Conservation (phyloP, 257 asterid species). For the Solanum peruvianum region DNA sequence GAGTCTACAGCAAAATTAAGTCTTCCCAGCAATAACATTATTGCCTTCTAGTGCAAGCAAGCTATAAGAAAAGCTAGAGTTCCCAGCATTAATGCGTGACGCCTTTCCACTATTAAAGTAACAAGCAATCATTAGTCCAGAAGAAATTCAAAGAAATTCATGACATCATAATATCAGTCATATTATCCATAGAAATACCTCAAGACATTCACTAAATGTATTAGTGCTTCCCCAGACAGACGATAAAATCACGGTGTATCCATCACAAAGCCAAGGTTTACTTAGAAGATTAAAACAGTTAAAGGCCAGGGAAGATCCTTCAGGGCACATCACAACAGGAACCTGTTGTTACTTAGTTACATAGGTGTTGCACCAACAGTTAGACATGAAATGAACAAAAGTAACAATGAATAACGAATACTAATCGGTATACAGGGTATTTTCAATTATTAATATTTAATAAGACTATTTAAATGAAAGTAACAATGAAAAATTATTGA, state of each 20-base stretch:
- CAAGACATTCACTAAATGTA: conserved; percentile 46
- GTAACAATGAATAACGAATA: not conserved
- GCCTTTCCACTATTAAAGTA: conserved; percentile 52
- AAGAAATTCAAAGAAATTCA: not conserved
- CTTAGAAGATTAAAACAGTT: conserved; percentile 37
- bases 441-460: not conserved
- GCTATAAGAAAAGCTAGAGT: conserved; percentile 43
- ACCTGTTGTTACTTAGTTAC: conserved; percentile 31
- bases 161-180: not conserved
- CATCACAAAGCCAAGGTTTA: conserved; percentile 89
- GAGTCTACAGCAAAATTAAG: not conserved
- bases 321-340: conserved; percentile 68
- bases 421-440: not conserved
- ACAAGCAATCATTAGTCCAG: not conserved
- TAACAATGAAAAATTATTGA: not conserved
- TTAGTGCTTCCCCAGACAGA: conserved; percentile 63
- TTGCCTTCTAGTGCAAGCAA: conserved; percentile 64
- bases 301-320: conserved; percentile 75
- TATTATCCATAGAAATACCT: conserved; percentile 33
- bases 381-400: not conserved
- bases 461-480: not conserved
- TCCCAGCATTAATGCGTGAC: conserved; percentile 50
- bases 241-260: conserved; percentile 54
- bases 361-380: not conserved
- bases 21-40: conserved; percentile 30